Conservation (phyloP, 78 protist species). For the Dictyostelium firmibasis region DNA sequence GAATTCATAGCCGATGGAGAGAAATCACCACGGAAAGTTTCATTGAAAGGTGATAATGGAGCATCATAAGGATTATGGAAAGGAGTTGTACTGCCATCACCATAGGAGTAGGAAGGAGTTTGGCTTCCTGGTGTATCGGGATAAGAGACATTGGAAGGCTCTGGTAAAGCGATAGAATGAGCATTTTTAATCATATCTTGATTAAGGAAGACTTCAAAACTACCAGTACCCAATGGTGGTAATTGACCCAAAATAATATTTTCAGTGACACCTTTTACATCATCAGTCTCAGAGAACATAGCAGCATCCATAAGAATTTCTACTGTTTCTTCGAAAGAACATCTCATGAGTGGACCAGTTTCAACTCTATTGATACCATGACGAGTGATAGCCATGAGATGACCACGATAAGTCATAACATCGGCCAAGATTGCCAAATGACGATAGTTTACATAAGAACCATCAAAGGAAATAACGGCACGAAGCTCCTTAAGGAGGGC, state of each 20-base stretch:
- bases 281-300: constrained; percentile 89
- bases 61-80: constrained; percentile 70
- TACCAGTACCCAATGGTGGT: constrained; percentile 95
- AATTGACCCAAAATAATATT: constrained; percentile 98
- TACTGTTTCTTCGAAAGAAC: constrained; percentile 99
- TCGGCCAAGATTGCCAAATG: constrained; percentile 97
- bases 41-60: constrained; percentile 75
- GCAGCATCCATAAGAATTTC: constrained; percentile 99
- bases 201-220: constrained; percentile 92
- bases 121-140: constrained; percentile 84
- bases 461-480: constrained; percentile 91
- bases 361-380: constrained; percentile 98
- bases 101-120: constrained; percentile 89
- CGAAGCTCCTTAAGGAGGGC: constrained; percentile 94
- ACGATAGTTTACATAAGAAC: constrained; percentile 98
- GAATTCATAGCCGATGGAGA: constrained; percentile 84
- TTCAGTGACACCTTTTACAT: constrained; percentile 96
- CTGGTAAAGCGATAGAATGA: constrained; percentile 52
- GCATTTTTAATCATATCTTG: constrained; percentile 82
- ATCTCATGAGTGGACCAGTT: constrained; percentile 85
- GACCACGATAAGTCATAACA: constrained; percentile 98
- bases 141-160: constrained; percentile 78
- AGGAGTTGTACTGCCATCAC: constrained; percentile 88
- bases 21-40: constrained; percentile 82
- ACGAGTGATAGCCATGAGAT: constrained; percentile 97